Evolutionary conservation across 1,284 basidiomycete species (phyloP), one percentile per base, ranked within the genome.

Genomic region (Coniferiporia sulphurascens): DNA sequence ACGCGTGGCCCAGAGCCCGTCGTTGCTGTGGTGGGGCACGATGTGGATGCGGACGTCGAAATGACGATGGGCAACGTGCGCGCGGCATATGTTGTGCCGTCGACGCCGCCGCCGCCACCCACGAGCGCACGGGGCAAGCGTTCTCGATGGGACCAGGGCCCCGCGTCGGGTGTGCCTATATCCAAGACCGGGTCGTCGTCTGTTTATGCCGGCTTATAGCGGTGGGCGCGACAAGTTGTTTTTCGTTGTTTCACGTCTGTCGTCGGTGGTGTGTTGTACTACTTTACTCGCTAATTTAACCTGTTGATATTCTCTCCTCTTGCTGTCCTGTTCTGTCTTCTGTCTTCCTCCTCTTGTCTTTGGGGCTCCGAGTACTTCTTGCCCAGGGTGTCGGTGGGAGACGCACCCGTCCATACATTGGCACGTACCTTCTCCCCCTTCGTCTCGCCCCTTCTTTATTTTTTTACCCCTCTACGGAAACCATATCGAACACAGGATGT

Each of bases 1-100:
- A 59, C 55, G 17, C 51, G 51, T n/a, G 55, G 54, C 50, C 63
- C 63, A n/a, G 72, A 70, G 62, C 68, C 60, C 35, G 50, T 34
- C 45, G 56, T 61, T 21, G 69, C 50, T 62, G 67, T 53, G 67
- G 70, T 50, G 64, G 55, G 54, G 7, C 48, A 44, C 12, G 60
- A 61, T 19, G 52, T 67, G 1, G 66, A 71, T 55, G 65, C 70
- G 44, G 59, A 56, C 38, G 15, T 52, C 17, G 38, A 53, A 41
- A 60, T 35, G 44, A 36, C 32, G 19, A 52, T 27, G 27, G 27
- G 27, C 27, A 27, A 27, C 27, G 27, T 27, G 27, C 27, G 19
- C 22, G 48, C 21, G 34, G 10, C 48, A 3, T 49, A 3, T 21
- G 12, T 10, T 21, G 13, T 15, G 21, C n/a, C 15, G 21, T 48